Evolutionary conservation across 768 basidiomycete species (phyloP).

Genomic region (Suillus alpinus): DNA sequence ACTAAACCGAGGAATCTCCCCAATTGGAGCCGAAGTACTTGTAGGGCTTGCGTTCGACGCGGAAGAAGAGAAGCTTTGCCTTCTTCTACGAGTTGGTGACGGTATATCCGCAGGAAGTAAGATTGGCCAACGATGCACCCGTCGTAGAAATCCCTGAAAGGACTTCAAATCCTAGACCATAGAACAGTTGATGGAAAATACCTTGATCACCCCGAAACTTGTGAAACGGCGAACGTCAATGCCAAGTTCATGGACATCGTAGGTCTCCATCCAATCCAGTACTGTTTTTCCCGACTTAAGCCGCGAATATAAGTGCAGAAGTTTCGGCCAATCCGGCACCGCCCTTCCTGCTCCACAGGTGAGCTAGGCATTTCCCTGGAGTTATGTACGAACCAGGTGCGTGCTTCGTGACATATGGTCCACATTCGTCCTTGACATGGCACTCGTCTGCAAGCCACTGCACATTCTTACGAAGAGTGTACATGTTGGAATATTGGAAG

Average conservation of each 20-base stretch:
- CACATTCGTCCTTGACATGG: conserved; percentile 88
- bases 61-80: conserved; percentile 27
- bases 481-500: conserved; percentile 98
- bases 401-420: conserved; percentile 76
- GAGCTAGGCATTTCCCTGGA: neutral
- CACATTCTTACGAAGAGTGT: conserved; percentile 82
- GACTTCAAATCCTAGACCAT: neutral
- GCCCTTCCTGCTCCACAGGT: conserved; percentile 39
- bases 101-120: conserved; percentile 46
- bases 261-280: conserved; percentile 81
- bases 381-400: conserved; percentile 42
- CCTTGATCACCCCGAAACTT: conserved; percentile 97
- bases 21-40: neutral
- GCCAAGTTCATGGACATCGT: conserved; percentile 66
- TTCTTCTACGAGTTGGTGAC: conserved; percentile 21
- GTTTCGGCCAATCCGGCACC: conserved; percentile 82
- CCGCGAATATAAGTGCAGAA: conserved; percentile 84
- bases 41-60: neutral
- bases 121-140: conserved; percentile 92
- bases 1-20: conserved; percentile 15
- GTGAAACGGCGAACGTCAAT: conserved; percentile 94
- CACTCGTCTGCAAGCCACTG: conserved; percentile 84
- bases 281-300: conserved; percentile 82
- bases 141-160: conserved; percentile 78
- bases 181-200: conserved; percentile 18